phyloP scores from a whole-genome alignment of 257 asterid genomes.

The Buddleja alternifolia region DNA sequence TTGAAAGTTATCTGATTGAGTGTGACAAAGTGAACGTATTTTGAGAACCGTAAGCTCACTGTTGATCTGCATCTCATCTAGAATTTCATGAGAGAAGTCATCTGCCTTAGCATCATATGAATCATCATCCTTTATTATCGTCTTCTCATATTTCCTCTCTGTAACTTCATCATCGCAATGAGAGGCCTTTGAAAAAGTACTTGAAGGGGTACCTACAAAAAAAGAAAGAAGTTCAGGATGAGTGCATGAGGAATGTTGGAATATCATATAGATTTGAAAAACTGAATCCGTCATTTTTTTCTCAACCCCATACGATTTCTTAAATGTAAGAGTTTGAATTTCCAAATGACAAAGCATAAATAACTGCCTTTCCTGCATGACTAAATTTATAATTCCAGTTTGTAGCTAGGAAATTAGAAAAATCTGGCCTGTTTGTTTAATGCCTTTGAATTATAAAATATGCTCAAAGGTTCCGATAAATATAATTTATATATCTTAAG shows the following conservation, averaged over 20 bases:
- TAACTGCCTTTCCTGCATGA: background rate
- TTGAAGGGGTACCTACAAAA: constrained; percentile 30
- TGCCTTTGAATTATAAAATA: background rate
- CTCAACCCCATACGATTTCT: background rate
- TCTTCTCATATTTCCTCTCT: background rate
- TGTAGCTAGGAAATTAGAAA: too few relatives aligned
- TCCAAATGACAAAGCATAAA: background rate
- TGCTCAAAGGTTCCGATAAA: background rate
- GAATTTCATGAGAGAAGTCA: constrained; percentile 19
- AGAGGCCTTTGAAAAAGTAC: constrained; percentile 21
- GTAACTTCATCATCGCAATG: constrained; percentile 21
- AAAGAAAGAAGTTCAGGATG: background rate
- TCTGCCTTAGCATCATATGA: constrained; percentile 20
- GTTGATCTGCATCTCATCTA: constrained; percentile 20
- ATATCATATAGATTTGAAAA: background rate
- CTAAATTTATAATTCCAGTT: too few relatives aligned
- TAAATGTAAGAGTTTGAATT: background rate
- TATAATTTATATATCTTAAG: background rate
- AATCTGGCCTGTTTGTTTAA: background rate
- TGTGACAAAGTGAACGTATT: constrained; percentile 6
- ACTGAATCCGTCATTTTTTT: background rate
- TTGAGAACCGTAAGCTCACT: background rate
- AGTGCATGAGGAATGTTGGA: background rate
- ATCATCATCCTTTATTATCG: constrained; percentile 22
- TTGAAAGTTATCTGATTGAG: constrained; percentile 7